These are phyloP conservation scores for Fusarium sororula DNA, from an alignment of 2,329 filamentous ascomycete species.

Conservation along the genomic window DNA sequence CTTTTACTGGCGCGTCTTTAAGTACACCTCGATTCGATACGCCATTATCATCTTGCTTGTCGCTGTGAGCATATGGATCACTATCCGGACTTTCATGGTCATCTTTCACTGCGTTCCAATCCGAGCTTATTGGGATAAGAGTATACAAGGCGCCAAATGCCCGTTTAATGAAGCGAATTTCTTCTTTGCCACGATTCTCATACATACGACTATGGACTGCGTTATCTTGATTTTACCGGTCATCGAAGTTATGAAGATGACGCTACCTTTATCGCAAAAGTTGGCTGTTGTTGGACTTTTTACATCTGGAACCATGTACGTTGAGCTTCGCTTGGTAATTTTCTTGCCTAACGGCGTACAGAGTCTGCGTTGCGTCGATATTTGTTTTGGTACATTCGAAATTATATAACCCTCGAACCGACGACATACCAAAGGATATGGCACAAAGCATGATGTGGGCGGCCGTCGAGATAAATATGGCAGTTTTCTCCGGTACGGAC, in stretches of 20 bases:
- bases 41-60: constrained; percentile 37
- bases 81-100: constrained; percentile 44
- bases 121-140: constrained; percentile 45
- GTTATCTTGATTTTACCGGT: constrained; percentile 12
- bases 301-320: constrained; percentile 17
- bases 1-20: constrained; percentile 46
- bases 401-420: constrained; percentile 16
- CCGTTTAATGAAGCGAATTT: constrained; percentile 44
- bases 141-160: constrained; percentile 40
- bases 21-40: constrained; percentile 38
- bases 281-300: constrained; percentile 18
- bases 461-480: constrained; percentile 35
- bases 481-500: constrained; percentile 26
- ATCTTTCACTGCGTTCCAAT: constrained; percentile 49
- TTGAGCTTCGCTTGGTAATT: fast-evolving
- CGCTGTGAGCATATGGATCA: constrained; percentile 39
- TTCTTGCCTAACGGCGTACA: neutral
- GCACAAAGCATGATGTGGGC: constrained; percentile 26
- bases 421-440: constrained; percentile 25
- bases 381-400: constrained; percentile 22
- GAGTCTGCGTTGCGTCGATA: constrained; percentile 30
- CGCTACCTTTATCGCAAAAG: constrained; percentile 2
- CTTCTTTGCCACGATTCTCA: constrained; percentile 45
- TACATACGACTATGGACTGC: constrained; percentile 42
- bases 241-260: constrained; percentile 28